Percentiles rank a stretch among this genome's conserved stretches.
These are phyloP conservation scores for Carex scoparia DNA, from an alignment of 176 grass and related monocot genomes.

Conservation along the genomic window DNA sequence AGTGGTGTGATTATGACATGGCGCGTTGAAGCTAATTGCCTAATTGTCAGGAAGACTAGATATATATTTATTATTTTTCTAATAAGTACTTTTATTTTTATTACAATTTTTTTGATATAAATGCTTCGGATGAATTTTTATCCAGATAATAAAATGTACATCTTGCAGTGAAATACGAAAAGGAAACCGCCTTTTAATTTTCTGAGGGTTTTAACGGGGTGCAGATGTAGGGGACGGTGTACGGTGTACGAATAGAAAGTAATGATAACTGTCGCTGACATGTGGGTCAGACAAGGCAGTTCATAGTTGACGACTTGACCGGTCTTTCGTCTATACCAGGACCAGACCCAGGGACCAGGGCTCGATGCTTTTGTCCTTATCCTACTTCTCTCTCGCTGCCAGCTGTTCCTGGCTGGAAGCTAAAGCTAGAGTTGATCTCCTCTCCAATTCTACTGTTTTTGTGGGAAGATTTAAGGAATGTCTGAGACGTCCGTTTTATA, in stretches of 20 bases:
- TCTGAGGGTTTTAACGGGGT: neutral
- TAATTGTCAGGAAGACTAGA: neutral
- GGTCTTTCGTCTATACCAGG: neutral
- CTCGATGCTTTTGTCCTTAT: neutral
- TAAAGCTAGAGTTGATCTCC: neutral
- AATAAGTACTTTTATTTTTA: neutral
- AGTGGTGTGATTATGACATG: neutral
- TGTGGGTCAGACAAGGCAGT: neutral
- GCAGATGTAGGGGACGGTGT: neutral
- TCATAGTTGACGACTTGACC: neutral
- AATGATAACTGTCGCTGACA: constrained; percentile 1
- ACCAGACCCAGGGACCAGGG: neutral
- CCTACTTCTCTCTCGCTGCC: neutral
- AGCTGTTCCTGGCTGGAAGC: neutral
- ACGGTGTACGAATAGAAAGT: neutral
- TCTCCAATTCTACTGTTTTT: neutral
- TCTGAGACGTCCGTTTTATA: neutral
- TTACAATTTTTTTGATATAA: too few species aligned
- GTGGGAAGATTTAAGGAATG: neutral
- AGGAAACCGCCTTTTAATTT: too few species aligned
- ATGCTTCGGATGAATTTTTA: neutral
- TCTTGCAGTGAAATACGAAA: too few species aligned
- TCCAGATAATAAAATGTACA: too few species aligned
- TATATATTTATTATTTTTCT: neutral
- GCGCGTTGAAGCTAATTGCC: neutral